Evolutionary conservation across 208 protist genomes (phyloP).

Genomic region (Trypanosoma cruzi): DNA sequence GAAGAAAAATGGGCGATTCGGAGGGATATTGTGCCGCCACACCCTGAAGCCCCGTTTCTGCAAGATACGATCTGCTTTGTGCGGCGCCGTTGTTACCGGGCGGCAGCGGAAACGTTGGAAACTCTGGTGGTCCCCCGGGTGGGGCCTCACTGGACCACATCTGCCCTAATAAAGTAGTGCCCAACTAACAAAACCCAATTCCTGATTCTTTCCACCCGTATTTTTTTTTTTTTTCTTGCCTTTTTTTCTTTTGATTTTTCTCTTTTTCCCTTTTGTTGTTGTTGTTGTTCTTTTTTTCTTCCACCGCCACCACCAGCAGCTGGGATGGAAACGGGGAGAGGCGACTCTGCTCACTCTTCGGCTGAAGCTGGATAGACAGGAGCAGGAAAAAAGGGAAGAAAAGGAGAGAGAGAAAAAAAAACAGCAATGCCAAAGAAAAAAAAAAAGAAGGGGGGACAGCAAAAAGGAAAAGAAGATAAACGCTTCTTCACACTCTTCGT

Average conservation of each 20-base stretch:
- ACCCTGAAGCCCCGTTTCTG: neutral
- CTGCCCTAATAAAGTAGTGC: constrained; percentile 1
- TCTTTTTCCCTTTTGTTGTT: neutral
- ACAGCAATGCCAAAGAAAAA: constrained; percentile 11
- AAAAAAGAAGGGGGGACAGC: constrained; percentile 22
- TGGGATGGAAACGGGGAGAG: neutral
- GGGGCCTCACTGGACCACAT: constrained; percentile 14
- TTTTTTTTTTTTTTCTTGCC: neutral
- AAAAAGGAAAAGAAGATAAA: constrained; percentile 9
- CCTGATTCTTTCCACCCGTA: neutral
- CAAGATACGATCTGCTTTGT: neutral
- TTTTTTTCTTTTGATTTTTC: neutral
- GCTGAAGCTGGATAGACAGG: neutral
- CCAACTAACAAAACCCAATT: constrained; percentile 1
- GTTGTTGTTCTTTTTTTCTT: neutral
- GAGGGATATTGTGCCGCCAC: neutral
- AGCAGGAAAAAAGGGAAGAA: constrained; percentile 11
- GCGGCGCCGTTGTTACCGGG: constrained; percentile 1
- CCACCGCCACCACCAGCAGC: neutral
- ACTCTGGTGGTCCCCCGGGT: neutral
- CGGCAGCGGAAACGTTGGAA: constrained; percentile 21
- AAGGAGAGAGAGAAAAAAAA: constrained; percentile 17
- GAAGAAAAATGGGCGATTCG: neutral
- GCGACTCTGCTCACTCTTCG: neutral
- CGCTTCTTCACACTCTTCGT: neutral